Evolutionary conservation across 306 rosid genomes (phyloP).

Genomic region (Prunus kanzakura): DNA sequence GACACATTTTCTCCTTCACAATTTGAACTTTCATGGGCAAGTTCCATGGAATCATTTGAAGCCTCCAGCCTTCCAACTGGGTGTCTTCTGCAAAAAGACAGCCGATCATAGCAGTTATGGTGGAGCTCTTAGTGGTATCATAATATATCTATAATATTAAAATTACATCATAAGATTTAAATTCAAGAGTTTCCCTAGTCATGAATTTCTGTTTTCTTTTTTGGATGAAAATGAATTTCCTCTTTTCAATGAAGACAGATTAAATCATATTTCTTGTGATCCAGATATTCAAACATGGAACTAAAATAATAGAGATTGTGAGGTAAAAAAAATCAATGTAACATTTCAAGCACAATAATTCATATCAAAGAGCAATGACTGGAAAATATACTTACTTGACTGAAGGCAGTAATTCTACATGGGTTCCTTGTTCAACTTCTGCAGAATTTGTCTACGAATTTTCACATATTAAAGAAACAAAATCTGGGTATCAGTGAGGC

Average conservation of each 20-base stretch:
- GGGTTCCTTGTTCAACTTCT: constrained; percentile 23
- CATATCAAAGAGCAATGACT: no score
- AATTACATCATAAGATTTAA: background rate
- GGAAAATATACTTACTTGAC: constrained; percentile 37
- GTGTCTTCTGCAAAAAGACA: constrained; percentile 33
- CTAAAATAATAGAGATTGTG: no score
- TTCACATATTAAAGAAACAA: background rate
- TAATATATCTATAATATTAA: background rate
- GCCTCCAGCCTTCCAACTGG: constrained; percentile 20
- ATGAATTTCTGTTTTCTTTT: no score
- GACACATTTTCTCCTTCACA: constrained; percentile 22
- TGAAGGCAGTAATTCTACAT: constrained; percentile 29
- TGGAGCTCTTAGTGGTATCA: background rate
- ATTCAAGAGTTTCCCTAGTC: background rate
- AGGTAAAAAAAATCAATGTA: no score
- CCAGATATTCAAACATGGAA: background rate
- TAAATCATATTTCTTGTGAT: no score
- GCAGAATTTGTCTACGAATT: constrained; percentile 32
- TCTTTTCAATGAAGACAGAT: no score
- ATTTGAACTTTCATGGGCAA: constrained; percentile 14
- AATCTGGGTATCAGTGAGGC: background rate
- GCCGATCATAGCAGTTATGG: background rate
- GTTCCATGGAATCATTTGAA: constrained; percentile 17
- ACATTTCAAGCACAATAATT: no score
- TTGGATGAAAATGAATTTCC: no score